These are phyloP conservation scores for Leccinum pachyderme DNA, from an alignment of 1,284 basidiomycete species.

Conservation along the genomic window DNA sequence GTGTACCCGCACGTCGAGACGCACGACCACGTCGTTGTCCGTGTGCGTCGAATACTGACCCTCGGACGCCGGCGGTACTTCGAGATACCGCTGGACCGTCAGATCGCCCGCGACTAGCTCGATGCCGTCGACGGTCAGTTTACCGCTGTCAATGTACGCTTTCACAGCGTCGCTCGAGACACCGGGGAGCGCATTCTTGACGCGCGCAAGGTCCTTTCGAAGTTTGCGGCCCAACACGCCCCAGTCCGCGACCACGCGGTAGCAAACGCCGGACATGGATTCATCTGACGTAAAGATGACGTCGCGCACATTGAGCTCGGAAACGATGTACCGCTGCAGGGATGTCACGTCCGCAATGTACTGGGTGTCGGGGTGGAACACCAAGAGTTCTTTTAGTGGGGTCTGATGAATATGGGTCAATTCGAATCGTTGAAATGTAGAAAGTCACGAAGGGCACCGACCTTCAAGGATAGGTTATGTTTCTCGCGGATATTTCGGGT, in stretches of 20 bases:
- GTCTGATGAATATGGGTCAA: constrained; percentile 49
- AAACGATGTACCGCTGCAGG: constrained; percentile 87
- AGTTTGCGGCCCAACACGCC: constrained; percentile 92
- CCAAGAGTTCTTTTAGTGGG: constrained; percentile 88
- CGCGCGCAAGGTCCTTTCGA: constrained; percentile 88
- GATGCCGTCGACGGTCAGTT: constrained; percentile 87
- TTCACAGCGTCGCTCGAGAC: constrained; percentile 86
- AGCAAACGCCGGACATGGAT: constrained; percentile 81
- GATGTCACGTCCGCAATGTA: constrained; percentile 88
- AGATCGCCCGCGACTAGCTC: constrained; percentile 88
- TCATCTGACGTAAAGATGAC: constrained; percentile 91
- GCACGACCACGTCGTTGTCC: constrained; percentile 92
- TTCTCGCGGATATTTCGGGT: constrained; percentile 88
- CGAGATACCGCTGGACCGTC: constrained; percentile 88
- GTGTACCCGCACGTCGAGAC: constrained; percentile 87
- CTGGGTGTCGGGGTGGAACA: constrained; percentile 88
- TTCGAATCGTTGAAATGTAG: not conserved
- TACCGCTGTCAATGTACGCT: constrained; percentile 72
- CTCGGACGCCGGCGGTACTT: constrained; percentile 61
- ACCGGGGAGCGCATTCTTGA: constrained; percentile 84
- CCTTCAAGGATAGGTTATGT: constrained; percentile 89
- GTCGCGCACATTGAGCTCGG: constrained; percentile 94
- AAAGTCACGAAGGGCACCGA: constrained; percentile 29
- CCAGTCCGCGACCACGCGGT: constrained; percentile 95
- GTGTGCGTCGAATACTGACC: constrained; percentile 82